These are phyloP conservation scores for Flaveria brownii DNA, from an alignment of 129 eudicot genomes.

Conservation along the genomic window DNA sequence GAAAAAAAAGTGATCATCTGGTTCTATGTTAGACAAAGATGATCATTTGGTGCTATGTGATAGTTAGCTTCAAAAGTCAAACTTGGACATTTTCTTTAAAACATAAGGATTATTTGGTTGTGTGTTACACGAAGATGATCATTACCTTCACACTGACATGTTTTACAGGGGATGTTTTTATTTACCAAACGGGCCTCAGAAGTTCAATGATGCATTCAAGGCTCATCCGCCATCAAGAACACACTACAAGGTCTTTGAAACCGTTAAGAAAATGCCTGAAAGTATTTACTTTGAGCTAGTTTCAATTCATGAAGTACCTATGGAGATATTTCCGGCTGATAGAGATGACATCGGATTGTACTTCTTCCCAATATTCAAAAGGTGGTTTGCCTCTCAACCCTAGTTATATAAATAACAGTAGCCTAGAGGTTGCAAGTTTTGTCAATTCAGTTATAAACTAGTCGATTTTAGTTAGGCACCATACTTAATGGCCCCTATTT, in stretches of 20 bases:
- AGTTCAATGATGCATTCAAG: slow-evolving; percentile 33
- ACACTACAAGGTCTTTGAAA: slow-evolving; percentile 44
- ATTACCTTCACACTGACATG: slow-evolving; percentile 14
- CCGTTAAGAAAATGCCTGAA: slow-evolving; percentile 54
- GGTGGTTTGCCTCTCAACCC: slow-evolving; percentile 40
- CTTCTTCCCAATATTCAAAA: slow-evolving; percentile 46
- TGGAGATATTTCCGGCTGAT: slow-evolving; percentile 49
- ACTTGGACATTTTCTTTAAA: not conserved
- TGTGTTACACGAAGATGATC: slow-evolving; percentile 15
- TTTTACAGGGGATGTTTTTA: slow-evolving; percentile 60
- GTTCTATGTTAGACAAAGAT: slow-evolving; percentile 18
- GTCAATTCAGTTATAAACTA: not conserved
- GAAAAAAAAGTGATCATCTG: not conserved
- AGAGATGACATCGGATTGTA: slow-evolving; percentile 63
- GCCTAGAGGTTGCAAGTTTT: slow-evolving; percentile 33
- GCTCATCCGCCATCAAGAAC: slow-evolving; percentile 60
- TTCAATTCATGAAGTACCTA: slow-evolving; percentile 33
- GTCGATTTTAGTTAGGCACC: not conserved
- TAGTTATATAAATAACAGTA: not conserved
- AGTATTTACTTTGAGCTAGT: slow-evolving; percentile 49
- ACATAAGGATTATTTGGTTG: not conserved
- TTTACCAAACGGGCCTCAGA: slow-evolving; percentile 28
- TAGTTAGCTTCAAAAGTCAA: too few species aligned
- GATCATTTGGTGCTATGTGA: not conserved
- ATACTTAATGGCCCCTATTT: not conserved